Percentiles rank a stretch among this genome's conserved stretches.
Evolutionary conservation across 805 yeast species (phyloP).

Genomic region (Metschnikowia similis): DNA sequence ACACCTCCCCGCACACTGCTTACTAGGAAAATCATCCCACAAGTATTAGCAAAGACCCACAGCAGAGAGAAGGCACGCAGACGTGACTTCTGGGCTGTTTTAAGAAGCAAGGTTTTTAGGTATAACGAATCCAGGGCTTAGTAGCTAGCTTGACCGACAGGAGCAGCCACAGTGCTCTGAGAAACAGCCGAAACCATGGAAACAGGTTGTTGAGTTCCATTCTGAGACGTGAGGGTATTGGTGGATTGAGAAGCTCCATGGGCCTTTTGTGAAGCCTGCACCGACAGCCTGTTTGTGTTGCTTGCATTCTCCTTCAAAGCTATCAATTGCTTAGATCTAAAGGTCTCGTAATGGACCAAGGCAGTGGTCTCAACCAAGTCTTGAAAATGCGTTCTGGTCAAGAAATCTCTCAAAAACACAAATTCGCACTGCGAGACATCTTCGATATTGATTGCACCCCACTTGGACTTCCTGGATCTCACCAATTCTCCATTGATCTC

Average conservation of each 20-base stretch:
- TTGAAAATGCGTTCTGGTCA: slow-evolving; percentile 92
- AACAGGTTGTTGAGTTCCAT: slow-evolving; percentile 7
- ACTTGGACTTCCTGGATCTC: slow-evolving; percentile 86
- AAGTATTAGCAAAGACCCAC: slow-evolving; percentile 1
- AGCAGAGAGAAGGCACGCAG: neutral
- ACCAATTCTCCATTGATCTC: slow-evolving; percentile 73
- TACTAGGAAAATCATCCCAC: neutral
- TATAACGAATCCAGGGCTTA: neutral
- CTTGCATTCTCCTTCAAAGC: slow-evolving; percentile 89
- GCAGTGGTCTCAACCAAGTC: slow-evolving; percentile 93
- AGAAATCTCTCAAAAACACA: slow-evolving; percentile 86
- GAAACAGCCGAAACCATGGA: slow-evolving; percentile 18
- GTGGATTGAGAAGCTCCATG: slow-evolving; percentile 6
- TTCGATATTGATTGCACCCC: slow-evolving; percentile 93
- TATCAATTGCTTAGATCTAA: slow-evolving; percentile 89
- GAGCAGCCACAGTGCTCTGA: slow-evolving; percentile 14
- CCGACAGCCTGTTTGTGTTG: slow-evolving; percentile 39
- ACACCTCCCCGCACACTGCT: neutral
- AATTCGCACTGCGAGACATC: slow-evolving; percentile 95
- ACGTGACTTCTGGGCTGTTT: neutral
- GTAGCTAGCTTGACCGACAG: slow-evolving; percentile 2
- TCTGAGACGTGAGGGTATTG: slow-evolving; percentile 5
- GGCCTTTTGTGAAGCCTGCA: slow-evolving; percentile 9
- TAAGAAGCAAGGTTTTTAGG: slow-evolving; percentile 1
- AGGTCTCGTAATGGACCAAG: slow-evolving; percentile 82